phyloP scores from a whole-genome alignment of 2,329 filamentous ascomycete genomes.

The Incumbomyces delicatus region DNA sequence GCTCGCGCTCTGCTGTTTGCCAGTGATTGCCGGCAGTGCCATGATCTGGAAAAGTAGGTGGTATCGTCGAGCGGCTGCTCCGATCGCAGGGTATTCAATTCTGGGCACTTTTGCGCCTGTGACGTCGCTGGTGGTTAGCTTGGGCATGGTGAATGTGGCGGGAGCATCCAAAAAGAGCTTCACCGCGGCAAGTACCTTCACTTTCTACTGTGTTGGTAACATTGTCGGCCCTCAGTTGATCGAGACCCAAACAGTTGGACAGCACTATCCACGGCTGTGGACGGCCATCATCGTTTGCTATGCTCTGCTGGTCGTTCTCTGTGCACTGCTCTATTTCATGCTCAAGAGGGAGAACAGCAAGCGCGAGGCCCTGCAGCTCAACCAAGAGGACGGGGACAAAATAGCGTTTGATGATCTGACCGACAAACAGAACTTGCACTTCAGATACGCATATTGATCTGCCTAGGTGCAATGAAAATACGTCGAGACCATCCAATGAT shows the following conservation, averaged over 20 bases:
- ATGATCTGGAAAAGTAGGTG: slow-evolving; percentile 63
- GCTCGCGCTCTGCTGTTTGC: slow-evolving; percentile 57
- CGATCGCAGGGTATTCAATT: slow-evolving; percentile 61
- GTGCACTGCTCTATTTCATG: slow-evolving; percentile 48
- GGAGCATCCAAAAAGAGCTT: slow-evolving; percentile 71
- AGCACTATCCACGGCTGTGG: slow-evolving; percentile 65
- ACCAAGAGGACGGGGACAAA: slow-evolving; percentile 54
- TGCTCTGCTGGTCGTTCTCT: slow-evolving; percentile 54
- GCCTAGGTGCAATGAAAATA: no score
- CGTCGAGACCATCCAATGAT: no score
- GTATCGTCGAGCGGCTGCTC: slow-evolving; percentile 54
- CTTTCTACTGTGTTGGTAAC: slow-evolving; percentile 66
- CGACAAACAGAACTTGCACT: slow-evolving; percentile 59
- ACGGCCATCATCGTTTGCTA: slow-evolving; percentile 57
- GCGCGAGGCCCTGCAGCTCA: slow-evolving; percentile 39
- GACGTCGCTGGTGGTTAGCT: slow-evolving; percentile 50
- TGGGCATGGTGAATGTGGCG: slow-evolving; percentile 59
- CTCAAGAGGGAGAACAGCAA: slow-evolving; percentile 50
- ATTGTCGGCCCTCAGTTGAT: slow-evolving; percentile 67
- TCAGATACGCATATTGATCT: slow-evolving; percentile 47
- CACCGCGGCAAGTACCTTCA: slow-evolving; percentile 64
- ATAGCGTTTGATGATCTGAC: slow-evolving; percentile 59
- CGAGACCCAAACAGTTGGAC: slow-evolving; percentile 51
- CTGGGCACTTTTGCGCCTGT: slow-evolving; percentile 65
- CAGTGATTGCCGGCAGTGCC: slow-evolving; percentile 63